Evolutionary conservation across 2,329 filamentous ascomycete genomes (phyloP).

Genomic region (Magnaporthiopsis incrustans): DNA sequence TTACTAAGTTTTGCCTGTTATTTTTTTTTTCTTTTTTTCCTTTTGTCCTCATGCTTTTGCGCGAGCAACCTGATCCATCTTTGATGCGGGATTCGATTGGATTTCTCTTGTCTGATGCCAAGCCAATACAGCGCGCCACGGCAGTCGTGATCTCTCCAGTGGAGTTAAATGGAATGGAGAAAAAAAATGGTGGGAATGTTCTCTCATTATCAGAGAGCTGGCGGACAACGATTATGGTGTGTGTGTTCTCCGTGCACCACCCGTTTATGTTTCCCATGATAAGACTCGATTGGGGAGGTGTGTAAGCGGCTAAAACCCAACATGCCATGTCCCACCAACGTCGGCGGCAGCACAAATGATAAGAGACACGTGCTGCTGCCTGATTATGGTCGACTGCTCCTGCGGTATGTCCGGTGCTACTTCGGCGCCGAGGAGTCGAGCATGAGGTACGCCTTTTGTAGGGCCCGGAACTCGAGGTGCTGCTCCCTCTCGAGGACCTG

Average conservation of each 20-base stretch:
- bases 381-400: background rate
- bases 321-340: background rate
- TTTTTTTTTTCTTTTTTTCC: background rate
- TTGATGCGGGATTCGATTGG: background rate
- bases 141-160: background rate
- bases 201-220: background rate
- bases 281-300: background rate
- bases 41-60: background rate
- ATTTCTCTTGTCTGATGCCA: background rate
- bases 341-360: background rate
- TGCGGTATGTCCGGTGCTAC: conserved; percentile 14
- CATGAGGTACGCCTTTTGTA: conserved; percentile 49
- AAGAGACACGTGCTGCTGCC: background rate
- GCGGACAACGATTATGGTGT: background rate
- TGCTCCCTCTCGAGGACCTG: conserved; percentile 73
- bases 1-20: background rate
- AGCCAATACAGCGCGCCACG: background rate
- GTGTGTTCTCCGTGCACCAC: background rate
- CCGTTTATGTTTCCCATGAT: background rate
- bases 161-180: background rate
- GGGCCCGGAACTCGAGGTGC: conserved; percentile 47
- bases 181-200: background rate
- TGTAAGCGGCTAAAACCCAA: background rate
- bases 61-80: background rate
- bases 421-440: conserved; percentile 41